Base-by-base conservation (phyloP, 352 stramenopile species). In the Pythium angustatum region DNA sequence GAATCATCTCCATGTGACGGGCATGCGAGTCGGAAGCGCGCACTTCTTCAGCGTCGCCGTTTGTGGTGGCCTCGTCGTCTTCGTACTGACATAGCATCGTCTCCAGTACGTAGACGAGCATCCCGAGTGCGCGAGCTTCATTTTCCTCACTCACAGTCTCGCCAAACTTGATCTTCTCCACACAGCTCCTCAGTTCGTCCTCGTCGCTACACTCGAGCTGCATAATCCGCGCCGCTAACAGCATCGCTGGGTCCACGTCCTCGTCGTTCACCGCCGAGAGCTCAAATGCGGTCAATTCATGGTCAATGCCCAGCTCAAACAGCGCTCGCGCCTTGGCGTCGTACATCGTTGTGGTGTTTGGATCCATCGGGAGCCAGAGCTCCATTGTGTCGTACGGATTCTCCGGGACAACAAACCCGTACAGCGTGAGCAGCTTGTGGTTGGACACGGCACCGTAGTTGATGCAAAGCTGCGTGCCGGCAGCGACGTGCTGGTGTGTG, bases 391-490 rank as follows among this genome's bases (percentile, higher is more conserved):
- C 83, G 55, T 81, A 88, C 43, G 76, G 72, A 62, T 94, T 92
- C 14, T 73, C 67, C 1, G 77, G 65, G 28, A 92, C 61, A 38
- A 94, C 81, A 34, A 94, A 94, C 21, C 85, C 85, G 40, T 94
- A 94, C 60, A 94, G 62, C 22, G 83, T 78, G 38, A 94, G 58
- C 38, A 94, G 62, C 60, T 92, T 91, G 65, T 94, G 85, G 68
- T 93, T 94, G 47, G 85, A 92, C 30, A 94, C 55, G 45, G 83
- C 63, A 2, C 85, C 85, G 56, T 94, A 94, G 64, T 91, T 87
- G 44, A 94, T 90, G 30, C 80, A 91, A 34, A 94, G 72, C 68
- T 94, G 85, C 12, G 77, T 69, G 9, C 83, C 83, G 6, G 85
- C 83, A 17, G 73, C 64, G 71, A 83, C 90, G 50, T 92, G 85